A percentile compares a stretch with the other conserved stretches of the same genome.
Evolutionary conservation across 208 protist genomes (phyloP).

Genomic region (Naegleria gruberi): DNA sequence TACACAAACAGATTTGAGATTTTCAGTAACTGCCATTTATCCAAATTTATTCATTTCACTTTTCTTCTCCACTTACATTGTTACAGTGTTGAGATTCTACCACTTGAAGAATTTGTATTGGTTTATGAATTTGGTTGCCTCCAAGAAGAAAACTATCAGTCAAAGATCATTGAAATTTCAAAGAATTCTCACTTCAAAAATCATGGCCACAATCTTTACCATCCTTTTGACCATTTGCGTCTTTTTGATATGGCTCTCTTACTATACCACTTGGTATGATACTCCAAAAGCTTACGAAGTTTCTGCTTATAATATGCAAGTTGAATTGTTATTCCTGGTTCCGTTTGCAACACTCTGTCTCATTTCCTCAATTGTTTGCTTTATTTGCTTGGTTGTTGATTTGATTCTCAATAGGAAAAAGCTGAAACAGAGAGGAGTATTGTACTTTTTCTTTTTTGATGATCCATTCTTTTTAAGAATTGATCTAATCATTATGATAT

Average conservation of each 20-base stretch:
- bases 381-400: neutral
- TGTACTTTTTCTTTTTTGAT: neutral
- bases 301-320: neutral
- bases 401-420: neutral
- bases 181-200: neutral
- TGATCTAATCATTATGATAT: neutral
- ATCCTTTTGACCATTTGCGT: neutral
- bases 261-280: neutral
- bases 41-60: neutral
- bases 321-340: neutral
- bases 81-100: neutral
- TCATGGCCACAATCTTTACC: neutral
- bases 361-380: neutral
- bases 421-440: neutral
- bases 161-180: neutral
- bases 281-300: neutral
- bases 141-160: neutral
- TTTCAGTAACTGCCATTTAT: neutral
- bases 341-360: neutral
- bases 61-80: neutral
- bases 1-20: neutral
- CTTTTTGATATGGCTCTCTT: neutral
- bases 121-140: neutral
- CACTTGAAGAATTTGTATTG: neutral
- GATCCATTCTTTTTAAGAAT: neutral